phyloP scores from a whole-genome alignment of 225 moss, liverwort and hornwort genomes.

The Asterella californica region DNA sequence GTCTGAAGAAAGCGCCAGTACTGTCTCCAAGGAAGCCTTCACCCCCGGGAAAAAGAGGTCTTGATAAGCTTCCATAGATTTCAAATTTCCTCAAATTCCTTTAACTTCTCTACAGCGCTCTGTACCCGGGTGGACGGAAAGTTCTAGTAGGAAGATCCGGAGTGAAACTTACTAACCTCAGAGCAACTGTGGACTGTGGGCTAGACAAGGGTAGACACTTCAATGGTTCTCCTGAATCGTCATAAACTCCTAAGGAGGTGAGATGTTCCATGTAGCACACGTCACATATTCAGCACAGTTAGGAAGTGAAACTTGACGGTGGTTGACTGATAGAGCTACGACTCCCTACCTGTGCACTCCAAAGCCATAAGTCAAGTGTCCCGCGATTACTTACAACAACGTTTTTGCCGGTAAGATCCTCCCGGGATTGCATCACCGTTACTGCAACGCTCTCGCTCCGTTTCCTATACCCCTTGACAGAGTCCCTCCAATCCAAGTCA shows the following conservation, averaged over 20 bases:
- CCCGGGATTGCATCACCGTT: slow-evolving; percentile 24
- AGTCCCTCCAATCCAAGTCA: slow-evolving; percentile 9
- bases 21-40: background rate
- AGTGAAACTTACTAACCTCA: slow-evolving; percentile 17
- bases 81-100: background rate
- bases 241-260: background rate
- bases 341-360: background rate
- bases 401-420: slow-evolving; percentile 37
- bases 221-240: background rate
- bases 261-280: background rate
- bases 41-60: background rate
- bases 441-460: background rate
- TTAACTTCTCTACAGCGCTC: background rate
- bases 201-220: background rate
- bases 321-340: background rate
- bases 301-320: background rate
- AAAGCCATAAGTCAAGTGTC: background rate
- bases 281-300: background rate
- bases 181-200: background rate
- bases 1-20: background rate
- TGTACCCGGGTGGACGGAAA: slow-evolving; percentile 7
- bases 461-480: background rate
- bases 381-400: slow-evolving; percentile 32
- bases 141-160: slow-evolving; percentile 23
- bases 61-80: background rate